Conservation (phyloP, 1,139 yeast genomes). For the Magnusiomyces ingens region DNA sequence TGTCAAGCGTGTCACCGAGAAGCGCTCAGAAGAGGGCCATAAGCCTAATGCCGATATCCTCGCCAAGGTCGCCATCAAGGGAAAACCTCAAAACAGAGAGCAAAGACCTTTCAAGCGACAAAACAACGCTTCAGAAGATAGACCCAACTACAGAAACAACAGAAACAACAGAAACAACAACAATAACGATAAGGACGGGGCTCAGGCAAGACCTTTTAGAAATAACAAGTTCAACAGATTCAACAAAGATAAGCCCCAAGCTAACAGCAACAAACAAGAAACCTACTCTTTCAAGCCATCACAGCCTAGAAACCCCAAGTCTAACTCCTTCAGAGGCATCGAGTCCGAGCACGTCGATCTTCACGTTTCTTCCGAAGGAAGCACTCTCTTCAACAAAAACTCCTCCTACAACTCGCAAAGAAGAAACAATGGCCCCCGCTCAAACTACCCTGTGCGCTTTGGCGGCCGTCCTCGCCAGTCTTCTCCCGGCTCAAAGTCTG, state of each 20-base stretch:
- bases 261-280: background rate
- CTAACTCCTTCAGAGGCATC: slow-evolving; percentile 6
- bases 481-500: background rate
- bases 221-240: background rate
- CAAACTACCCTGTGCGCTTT: background rate
- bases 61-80: background rate
- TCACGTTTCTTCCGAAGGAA: slow-evolving; percentile 18
- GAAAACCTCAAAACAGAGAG: background rate
- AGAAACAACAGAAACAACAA: slow-evolving; percentile 2
- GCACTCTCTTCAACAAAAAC: slow-evolving; percentile 8
- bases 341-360: slow-evolving; percentile 19
- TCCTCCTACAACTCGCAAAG: background rate
- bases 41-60: background rate
- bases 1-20: background rate
- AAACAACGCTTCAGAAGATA: background rate
- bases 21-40: background rate
- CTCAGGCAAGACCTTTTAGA: background rate
- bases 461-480: slow-evolving; percentile 7
- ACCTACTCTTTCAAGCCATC: too few relatives aligned
- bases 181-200: slow-evolving; percentile 6
- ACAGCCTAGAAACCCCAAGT: background rate
- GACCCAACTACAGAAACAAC: background rate
- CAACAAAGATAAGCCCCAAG: background rate
- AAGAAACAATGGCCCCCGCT: background rate
- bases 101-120: background rate